Base-by-base conservation (phyloP, 1,284 basidiomycete genomes). In the Tylopilus sp. region DNA sequence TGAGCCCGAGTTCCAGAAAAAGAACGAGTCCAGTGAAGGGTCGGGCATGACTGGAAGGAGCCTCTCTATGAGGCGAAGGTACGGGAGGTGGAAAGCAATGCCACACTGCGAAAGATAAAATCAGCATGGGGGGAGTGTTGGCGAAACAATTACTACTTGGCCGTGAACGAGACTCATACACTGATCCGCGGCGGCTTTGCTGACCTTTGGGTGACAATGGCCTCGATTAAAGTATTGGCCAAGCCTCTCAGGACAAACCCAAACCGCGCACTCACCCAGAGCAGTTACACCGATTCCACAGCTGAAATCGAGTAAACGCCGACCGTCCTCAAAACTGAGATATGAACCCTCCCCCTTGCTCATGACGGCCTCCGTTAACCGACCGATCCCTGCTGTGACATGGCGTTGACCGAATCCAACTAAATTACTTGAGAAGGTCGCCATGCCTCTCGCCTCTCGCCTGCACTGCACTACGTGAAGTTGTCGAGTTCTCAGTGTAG, bases 1-100 rank as follows among this genome's bases (percentile, higher is more conserved):
- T 3, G 91, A 87, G 13, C 92, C 93, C 6, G 92, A 96, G 74
- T 94, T 97, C 89, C 89, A 92, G 70, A 95, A 90, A 78, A 92
- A 96, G 78, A 97, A 95, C 16, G 91, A 91, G 69, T 95, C 89
- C 37, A 97, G 78, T 3, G 92, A 93, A 0, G 83, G 75, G 68
- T 96, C 75, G 1, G 94, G 92, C 82, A 93, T 89, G 55, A 88
- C 71, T 1, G 89, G 86, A n/a, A 91, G 68, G 8, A 93, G 75
- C 52, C 77, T 78, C 63, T 91, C 78, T 57, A 92, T 85, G 55
- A 93, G 82, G 44, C 81, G 73, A 18, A 92, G 74, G 66, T 92
- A 90, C 0, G 87, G 86, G 52, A 76, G 78, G 55, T 88, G 82
- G 69, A 86, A 86, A 4, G 81, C 85, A 56, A 92, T 87, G 71